These are phyloP conservation scores for Exserohilum turcica DNA, from an alignment of 2,329 filamentous ascomycete genomes.

Conservation along the genomic window DNA sequence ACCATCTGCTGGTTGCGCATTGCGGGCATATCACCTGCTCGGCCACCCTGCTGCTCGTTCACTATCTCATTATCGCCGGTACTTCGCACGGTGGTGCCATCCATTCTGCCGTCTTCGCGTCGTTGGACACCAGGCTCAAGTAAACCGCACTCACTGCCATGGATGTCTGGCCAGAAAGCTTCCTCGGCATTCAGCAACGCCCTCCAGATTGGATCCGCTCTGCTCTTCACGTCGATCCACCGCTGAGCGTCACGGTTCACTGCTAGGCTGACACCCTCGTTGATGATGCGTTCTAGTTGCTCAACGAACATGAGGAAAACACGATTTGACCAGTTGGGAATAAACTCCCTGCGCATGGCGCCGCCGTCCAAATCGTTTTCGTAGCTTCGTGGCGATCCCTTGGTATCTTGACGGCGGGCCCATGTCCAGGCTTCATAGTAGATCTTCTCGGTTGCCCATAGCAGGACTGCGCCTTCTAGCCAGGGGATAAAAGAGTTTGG, in stretches of 20 bases:
- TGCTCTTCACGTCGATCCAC: constrained; percentile 27
- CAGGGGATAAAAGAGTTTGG: constrained; percentile 33
- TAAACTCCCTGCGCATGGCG: constrained; percentile 67
- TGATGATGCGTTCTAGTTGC: constrained; percentile 60
- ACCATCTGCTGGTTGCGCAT: constrained; percentile 1
- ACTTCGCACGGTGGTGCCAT: constrained; percentile 11
- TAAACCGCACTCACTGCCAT: constrained; percentile 3
- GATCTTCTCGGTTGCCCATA: constrained; percentile 44
- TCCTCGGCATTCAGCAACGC: constrained; percentile 41
- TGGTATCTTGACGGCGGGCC: constrained; percentile 34
- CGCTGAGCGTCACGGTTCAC: constrained; percentile 24
- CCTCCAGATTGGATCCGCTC: constrained; percentile 33
- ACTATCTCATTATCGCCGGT: constrained; percentile 3
- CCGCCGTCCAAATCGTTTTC: constrained; percentile 66
- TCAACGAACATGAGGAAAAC: constrained; percentile 67
- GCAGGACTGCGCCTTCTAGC: constrained; percentile 40
- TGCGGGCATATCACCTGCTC: neutral
- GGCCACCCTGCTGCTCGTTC: constrained; percentile 4
- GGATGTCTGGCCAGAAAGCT: constrained; percentile 40
- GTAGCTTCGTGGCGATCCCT: constrained; percentile 24
- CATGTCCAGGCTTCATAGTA: constrained; percentile 45
- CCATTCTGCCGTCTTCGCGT: constrained; percentile 9
- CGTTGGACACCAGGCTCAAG: constrained; percentile 9
- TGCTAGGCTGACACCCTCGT: constrained; percentile 48
- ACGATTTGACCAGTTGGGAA: constrained; percentile 69